Base-by-base conservation (phyloP, 805 yeast species). In the Myxozyma geophila region DNA sequence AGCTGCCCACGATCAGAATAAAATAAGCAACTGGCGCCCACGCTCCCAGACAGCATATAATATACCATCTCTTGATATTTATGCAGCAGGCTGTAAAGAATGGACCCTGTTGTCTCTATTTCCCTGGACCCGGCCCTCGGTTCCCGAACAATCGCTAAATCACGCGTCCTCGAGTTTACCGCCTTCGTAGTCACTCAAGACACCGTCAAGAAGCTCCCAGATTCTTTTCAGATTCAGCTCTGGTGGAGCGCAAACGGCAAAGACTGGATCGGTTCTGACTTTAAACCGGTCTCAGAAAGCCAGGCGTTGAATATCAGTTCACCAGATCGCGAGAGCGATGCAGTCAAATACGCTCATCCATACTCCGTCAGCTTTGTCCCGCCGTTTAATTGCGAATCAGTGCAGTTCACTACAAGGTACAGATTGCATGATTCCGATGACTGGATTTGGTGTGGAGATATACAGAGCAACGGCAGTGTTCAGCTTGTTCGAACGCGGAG, bases 401-500 rank as follows among this genome's bases (percentile, higher is more conserved):
- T 66, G 21, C 64, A 63, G 19, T 66, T 59, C 48, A 66, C 69
- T n/a, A 68, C 69, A 7, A 41, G 69, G 39, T 65, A 64, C 48
- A 23, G 64, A n/a, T 37, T 59, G 12, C 28, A 10, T 7, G 23
- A 36, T 4, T 28, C 15, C 1, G 43, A 51, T n/a, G 64, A 66
- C 19, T 66, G 64, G 63, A n/a, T 15, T 5, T 66, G 69, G 69
- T 59, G 64, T 21, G 69, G 69, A 7, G 17, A 35, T n/a, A 7
- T 15, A 7, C 54, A 50, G 21, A 37, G 23, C 12, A 65, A 65
- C 44, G 68, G 69, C 40, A 21, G 28, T 19, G 40, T 66, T 28
- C 23, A 55, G 55, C 58, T 66, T 13, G 19, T 15, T 13, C 21
- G 52, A 1, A 48, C 50, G n/a, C 48, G 39, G 23, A 48, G 57